Evolutionary conservation across 2,329 filamentous ascomycete species (phyloP).

Genomic region (Paracoccidioides lutzii): DNA sequence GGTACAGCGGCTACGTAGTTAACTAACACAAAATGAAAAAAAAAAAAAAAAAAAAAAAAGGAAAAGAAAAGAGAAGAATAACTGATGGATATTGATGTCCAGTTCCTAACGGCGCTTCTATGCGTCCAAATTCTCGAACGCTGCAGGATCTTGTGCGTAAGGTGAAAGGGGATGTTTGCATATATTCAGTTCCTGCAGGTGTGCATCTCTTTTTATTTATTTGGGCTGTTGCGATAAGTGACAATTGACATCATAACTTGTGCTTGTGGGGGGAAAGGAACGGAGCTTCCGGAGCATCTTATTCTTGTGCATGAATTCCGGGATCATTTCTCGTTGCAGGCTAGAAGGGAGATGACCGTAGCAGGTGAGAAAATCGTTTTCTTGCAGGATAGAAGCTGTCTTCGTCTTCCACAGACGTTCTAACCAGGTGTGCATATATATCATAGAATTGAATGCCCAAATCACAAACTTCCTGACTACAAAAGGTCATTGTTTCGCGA

Average conservation of each 20-base stretch:
- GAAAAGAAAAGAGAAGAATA: not conserved
- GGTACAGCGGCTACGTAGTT: not conserved
- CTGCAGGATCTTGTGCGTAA: constrained; percentile 4
- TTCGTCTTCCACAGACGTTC: too few species aligned
- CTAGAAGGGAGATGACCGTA: constrained; percentile 11
- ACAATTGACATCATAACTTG: constrained; percentile 1
- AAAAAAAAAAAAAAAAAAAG: too few species aligned
- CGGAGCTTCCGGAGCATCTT: constrained; percentile 11
- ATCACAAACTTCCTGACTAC: not conserved
- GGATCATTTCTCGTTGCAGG: constrained; percentile 15
- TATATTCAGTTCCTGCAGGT: constrained; percentile 9
- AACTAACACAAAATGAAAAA: not conserved
- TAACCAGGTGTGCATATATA: not conserved
- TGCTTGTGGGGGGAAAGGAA: constrained; percentile 5
- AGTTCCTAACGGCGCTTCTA: constrained; percentile 6
- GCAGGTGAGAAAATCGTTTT: constrained; percentile 5
- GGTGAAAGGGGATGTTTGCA: not conserved
- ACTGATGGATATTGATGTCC: not conserved
- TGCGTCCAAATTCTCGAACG: constrained; percentile 9
- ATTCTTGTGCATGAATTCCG: constrained; percentile 16
- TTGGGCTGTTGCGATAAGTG: not conserved
- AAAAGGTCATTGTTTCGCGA: not conserved
- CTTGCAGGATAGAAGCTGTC: not conserved
- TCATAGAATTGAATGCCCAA: not conserved
- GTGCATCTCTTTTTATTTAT: not conserved